These are phyloP conservation scores for Alternaria gaisen DNA, from an alignment of 2,329 filamentous ascomycete genomes.

Conservation along the genomic window DNA sequence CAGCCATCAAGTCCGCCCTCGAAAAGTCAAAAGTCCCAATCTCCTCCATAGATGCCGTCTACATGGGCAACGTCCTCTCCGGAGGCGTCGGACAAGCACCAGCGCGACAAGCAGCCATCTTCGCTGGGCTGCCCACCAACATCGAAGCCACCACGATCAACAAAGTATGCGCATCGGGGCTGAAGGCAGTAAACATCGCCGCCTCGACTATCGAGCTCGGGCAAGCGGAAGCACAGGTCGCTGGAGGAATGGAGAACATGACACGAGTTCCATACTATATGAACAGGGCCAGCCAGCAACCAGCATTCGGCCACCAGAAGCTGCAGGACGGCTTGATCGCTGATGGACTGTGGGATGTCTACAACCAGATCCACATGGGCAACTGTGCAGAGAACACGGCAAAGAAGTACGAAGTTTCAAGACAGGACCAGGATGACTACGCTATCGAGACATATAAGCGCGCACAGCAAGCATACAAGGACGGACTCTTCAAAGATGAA, in stretches of 20 bases:
- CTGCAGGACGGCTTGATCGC: slow-evolving; percentile 93
- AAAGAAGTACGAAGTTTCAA: slow-evolving; percentile 81
- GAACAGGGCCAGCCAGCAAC: slow-evolving; percentile 79
- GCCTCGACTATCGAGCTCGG: slow-evolving; percentile 96
- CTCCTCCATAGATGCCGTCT: slow-evolving; percentile 86
- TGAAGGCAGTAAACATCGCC: slow-evolving; percentile 90
- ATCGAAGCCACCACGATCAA: slow-evolving; percentile 94
- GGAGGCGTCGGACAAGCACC: slow-evolving; percentile 87
- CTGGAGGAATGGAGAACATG: slow-evolving; percentile 99
- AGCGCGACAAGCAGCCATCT: slow-evolving; percentile 87
- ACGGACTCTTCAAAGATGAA: slow-evolving; percentile 85
- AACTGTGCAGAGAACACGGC: slow-evolving; percentile 95
- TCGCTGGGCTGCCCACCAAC: slow-evolving; percentile 81
- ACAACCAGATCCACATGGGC: slow-evolving; percentile 97
- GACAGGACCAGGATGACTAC: slow-evolving; percentile 90
- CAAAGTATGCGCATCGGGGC: slow-evolving; percentile 95
- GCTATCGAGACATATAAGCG: slow-evolving; percentile 89
- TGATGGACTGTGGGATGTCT: slow-evolving; percentile 95
- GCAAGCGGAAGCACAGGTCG: slow-evolving; percentile 84
- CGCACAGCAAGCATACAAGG: slow-evolving; percentile 88
- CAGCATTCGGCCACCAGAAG: slow-evolving; percentile 85
- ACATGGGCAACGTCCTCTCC: slow-evolving; percentile 96
- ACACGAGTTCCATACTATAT: slow-evolving; percentile 91
- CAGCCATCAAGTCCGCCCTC: slow-evolving; percentile 90
- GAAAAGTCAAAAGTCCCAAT: slow-evolving; percentile 84